Evolutionary conservation across 208 protist genomes (phyloP).

Genomic region (Acanthamoeba polyphaga): DNA sequence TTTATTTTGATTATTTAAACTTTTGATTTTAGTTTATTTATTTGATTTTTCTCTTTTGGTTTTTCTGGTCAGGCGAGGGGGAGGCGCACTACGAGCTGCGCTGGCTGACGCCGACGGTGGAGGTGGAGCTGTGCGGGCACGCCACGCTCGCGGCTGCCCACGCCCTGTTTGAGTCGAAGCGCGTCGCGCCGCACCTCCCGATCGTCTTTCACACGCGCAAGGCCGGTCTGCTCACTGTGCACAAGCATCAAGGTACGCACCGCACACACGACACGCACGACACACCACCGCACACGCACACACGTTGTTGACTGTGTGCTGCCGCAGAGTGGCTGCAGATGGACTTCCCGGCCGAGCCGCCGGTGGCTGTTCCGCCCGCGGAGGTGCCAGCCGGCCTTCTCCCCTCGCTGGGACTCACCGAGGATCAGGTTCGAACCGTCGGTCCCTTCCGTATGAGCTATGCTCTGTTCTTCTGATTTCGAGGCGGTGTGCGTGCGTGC

Average conservation of each 20-base stretch:
- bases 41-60: no score
- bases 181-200: slow-evolving; percentile 84
- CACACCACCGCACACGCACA: not conserved
- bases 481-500: no score
- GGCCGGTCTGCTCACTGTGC: not conserved
- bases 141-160: slow-evolving; percentile 91
- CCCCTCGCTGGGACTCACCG: not conserved
- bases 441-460: no score
- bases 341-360: slow-evolving; percentile 32
- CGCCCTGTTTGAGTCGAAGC: slow-evolving; percentile 86
- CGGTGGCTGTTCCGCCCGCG: not conserved
- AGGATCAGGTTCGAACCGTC: not conserved
- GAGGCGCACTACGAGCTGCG: slow-evolving; percentile 79
- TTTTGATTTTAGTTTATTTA: no score
- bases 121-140: slow-evolving; percentile 91
- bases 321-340: not conserved
- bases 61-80: not conserved
- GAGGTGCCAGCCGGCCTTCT: slow-evolving; percentile 1
- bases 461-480: no score
- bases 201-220: slow-evolving; percentile 47
- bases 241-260: not conserved
- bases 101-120: slow-evolving; percentile 90
- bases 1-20: no score
- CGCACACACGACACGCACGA: no score
- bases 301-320: no score